Percentiles rank a stretch among this genome's conserved stretches.
phyloP scores from a whole-genome alignment of 208 protist genomes.

The Borovskyia barvae region DNA sequence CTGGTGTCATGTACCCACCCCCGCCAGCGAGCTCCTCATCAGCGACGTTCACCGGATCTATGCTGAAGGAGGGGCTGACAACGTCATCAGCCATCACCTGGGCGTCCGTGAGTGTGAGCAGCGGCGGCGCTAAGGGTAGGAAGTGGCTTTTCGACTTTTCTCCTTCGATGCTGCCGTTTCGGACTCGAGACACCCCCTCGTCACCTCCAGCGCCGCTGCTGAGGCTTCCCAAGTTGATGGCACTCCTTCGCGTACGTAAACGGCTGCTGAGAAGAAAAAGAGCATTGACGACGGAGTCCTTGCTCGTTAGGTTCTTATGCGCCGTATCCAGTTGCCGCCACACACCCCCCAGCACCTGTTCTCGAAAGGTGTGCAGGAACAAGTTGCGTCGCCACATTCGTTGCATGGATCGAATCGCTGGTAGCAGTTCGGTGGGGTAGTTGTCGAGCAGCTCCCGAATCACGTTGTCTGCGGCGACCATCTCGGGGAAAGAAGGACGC shows the following conservation, averaged over 20 bases:
- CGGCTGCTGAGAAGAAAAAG: conserved; percentile 15
- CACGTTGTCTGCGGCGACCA: conserved; percentile 8
- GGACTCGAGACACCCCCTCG: not conserved
- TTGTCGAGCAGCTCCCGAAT: conserved; percentile 4
- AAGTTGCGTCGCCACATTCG: conserved; percentile 41
- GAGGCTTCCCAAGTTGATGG: not conserved
- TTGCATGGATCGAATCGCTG: conserved; percentile 30
- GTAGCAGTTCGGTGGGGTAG: conserved; percentile 13
- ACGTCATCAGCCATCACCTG: conserved; percentile 11
- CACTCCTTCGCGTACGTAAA: conserved; percentile 7
- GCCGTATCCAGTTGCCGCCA: conserved; percentile 48
- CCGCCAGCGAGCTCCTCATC: conserved; percentile 16
- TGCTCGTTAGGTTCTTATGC: conserved; percentile 24
- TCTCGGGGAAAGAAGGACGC: conserved; percentile 9
- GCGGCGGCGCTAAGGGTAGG: not conserved
- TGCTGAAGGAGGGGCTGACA: conserved; percentile 11
- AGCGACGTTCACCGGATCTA: conserved; percentile 11
- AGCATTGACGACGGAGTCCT: conserved; percentile 4
- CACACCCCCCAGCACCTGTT: conserved; percentile 32
- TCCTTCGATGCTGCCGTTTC: not conserved
- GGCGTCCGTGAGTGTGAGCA: not conserved
- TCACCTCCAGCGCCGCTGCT: not conserved
- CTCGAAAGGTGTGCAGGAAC: conserved; percentile 31
- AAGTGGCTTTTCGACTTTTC: too few species aligned
- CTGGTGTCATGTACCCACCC: conserved; percentile 38